Base-by-base conservation (phyloP, 108 stramenopile species). In the Nitzschia putrida region DNA sequence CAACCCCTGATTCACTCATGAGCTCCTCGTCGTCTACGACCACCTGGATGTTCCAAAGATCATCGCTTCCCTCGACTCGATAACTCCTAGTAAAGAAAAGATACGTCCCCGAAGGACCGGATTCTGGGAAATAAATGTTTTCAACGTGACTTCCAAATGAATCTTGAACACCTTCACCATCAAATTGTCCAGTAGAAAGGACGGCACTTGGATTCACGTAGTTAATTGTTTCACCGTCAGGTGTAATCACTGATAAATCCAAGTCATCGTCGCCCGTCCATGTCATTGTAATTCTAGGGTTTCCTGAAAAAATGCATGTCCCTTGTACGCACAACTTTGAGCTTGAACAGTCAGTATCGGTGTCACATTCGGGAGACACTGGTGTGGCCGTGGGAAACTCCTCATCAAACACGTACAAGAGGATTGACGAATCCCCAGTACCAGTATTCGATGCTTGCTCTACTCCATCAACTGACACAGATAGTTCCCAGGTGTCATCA, bases 201-300 rank as follows among this genome's bases (percentile, higher is more conserved):
- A 55, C 34, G 61, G 64, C 74, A 59, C 52, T 51, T 3, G 74
- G 58, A 11, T 54, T 54, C 1, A 21, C 34, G 20, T 55, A 39
- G 39, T 66, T 68, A 16, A 75, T 53, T 10, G 38, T 38, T 29
- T n/a, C 55, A 22, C 66, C 66, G 43, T 37, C 59, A 53, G 74
- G 59, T 26, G 67, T 75, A 18, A 75, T 29, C 37, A 75, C 74
- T 4, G 22, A 24, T 34, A 75, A 49, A 53, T 55, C 52, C 23
- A 67, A 34, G 18, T 60, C 16, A 29, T 60, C 51, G 38, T 68
- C 38, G 26, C 74, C 74, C 38, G 74, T 52, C 74, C 74, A 75
- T 43, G 55, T 42, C 14, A 75, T 24, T 21, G 74, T 75, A 24
- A 75, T 54, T 37, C 58, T 34, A 40, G 64, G 74, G 39, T 45